Evolutionary conservation across 139 green algal genomes (phyloP).

Genomic region (Desmodesmus armatus): DNA sequence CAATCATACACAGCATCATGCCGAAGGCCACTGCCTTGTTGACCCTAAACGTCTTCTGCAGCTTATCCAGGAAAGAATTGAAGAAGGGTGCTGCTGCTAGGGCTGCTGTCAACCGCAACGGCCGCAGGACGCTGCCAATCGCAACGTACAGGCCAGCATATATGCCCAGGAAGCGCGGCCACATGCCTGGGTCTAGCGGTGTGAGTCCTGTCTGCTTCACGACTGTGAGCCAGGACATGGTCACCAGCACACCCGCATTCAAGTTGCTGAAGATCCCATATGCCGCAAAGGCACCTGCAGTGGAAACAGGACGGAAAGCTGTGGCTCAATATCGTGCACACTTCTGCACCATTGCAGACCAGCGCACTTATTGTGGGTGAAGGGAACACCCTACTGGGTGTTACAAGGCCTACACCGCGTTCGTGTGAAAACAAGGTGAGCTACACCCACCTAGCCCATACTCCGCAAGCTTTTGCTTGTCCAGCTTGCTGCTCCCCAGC

Average conservation of each 20-base stretch:
- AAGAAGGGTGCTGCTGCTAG: slow-evolving; percentile 60
- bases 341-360: too few relatives aligned
- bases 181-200: slow-evolving; percentile 46
- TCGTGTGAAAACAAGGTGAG: too few relatives aligned
- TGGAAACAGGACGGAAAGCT: neutral
- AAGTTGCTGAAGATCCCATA: slow-evolving; percentile 65
- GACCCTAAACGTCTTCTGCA: neutral
- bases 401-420: too few relatives aligned
- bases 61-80: slow-evolving; percentile 21
- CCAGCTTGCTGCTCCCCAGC: slow-evolving; percentile 35
- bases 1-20: slow-evolving; percentile 58
- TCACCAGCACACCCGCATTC: slow-evolving; percentile 62
- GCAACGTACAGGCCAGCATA: slow-evolving; percentile 59
- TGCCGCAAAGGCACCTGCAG: slow-evolving; percentile 27
- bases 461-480: slow-evolving; percentile 50
- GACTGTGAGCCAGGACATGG: slow-evolving; percentile 59
- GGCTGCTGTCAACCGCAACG: slow-evolving; percentile 55
- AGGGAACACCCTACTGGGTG: neutral
- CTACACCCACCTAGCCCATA: slow-evolving; percentile 53
- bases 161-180: slow-evolving; percentile 51
- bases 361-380: neutral
- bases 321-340: neutral
- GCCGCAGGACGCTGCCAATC: slow-evolving; percentile 56
- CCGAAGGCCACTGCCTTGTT: slow-evolving; percentile 56
- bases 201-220: slow-evolving; percentile 55